Evolutionary conservation across 2,329 filamentous ascomycete species (phyloP).

Genomic region (Arthroderma sp.): DNA sequence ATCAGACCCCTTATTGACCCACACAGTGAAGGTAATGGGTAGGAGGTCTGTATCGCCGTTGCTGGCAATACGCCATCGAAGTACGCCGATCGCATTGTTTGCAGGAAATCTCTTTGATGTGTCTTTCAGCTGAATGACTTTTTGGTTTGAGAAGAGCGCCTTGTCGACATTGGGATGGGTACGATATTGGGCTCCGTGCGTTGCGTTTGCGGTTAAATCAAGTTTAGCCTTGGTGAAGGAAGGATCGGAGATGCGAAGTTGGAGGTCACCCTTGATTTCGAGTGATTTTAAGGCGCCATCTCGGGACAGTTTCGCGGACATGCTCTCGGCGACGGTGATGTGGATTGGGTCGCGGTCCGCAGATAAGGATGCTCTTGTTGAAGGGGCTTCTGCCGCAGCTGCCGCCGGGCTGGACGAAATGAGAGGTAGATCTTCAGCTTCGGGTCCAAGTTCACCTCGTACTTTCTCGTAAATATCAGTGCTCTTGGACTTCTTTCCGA

Average conservation of each 20-base stretch:
- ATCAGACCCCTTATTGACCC: conserved; percentile 79
- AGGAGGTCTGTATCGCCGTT: conserved; percentile 71
- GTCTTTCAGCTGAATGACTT: conserved; percentile 82
- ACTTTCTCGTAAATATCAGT: conserved; percentile 97
- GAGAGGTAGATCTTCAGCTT: conserved; percentile 65
- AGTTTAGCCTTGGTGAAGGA: conserved; percentile 87
- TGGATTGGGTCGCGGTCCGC: conserved; percentile 76
- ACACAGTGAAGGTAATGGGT: conserved; percentile 92
- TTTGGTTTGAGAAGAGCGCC: conserved; percentile 67
- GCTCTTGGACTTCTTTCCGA: conserved; percentile 97
- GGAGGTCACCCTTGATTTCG: conserved; percentile 81
- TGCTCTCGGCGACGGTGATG: conserved; percentile 76
- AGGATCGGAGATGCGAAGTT: conserved; percentile 78
- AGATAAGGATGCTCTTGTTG: conserved; percentile 52
- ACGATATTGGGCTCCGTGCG: conserved; percentile 78
- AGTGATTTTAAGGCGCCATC: conserved; percentile 81
- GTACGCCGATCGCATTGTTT: conserved; percentile 83
- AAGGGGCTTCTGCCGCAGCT: conserved; percentile 39
- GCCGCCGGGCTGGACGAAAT: conserved; percentile 47
- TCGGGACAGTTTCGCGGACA: conserved; percentile 75
- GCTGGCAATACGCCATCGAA: conserved; percentile 74
- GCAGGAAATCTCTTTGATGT: conserved; percentile 77
- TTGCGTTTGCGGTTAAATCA: conserved; percentile 60
- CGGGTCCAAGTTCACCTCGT: conserved; percentile 76
- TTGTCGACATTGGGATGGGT: conserved; percentile 96